A percentile compares a stretch with the other conserved stretches of the same genome.
Evolutionary conservation across 169 alveolate species (phyloP).

Genomic region (Plasmodium blacklocki): DNA sequence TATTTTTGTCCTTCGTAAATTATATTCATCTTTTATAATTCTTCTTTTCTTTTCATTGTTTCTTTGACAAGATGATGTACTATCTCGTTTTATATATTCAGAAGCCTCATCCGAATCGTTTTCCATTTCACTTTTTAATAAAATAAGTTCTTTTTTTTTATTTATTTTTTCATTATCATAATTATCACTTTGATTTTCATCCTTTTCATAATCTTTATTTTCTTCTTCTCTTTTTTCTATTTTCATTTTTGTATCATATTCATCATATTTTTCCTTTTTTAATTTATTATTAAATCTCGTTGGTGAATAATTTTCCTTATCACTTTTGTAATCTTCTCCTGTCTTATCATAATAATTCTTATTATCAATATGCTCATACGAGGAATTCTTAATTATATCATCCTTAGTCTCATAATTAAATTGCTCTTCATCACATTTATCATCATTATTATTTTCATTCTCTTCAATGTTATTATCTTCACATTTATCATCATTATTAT

Average conservation of each 20-base stretch:
- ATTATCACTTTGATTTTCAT: neutral
- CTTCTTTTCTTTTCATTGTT: neutral
- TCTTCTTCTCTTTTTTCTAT: slow-evolving; percentile 1
- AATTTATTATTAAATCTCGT: neutral
- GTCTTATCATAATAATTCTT: no score
- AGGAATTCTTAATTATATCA: neutral
- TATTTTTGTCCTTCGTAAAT: slow-evolving; percentile 1
- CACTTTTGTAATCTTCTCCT: no score
- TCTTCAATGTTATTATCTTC: neutral
- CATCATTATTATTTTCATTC: neutral
- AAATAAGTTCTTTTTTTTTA: neutral
- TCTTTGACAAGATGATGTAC: neutral
- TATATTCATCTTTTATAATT: neutral
- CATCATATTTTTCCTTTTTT: slow-evolving; percentile 3
- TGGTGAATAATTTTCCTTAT: no score
- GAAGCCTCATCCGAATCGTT: neutral
- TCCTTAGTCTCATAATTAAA: no score
- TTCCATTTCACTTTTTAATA: neutral
- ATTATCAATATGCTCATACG: no score
- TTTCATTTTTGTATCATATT: neutral
- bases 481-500: neutral
- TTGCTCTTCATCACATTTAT: neutral
- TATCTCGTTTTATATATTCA: neutral
- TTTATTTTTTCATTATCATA: neutral
- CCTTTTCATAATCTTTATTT: neutral